phyloP scores from a whole-genome alignment of 495 filamentous ascomycete genomes.

The Podospora anserina region DNA sequence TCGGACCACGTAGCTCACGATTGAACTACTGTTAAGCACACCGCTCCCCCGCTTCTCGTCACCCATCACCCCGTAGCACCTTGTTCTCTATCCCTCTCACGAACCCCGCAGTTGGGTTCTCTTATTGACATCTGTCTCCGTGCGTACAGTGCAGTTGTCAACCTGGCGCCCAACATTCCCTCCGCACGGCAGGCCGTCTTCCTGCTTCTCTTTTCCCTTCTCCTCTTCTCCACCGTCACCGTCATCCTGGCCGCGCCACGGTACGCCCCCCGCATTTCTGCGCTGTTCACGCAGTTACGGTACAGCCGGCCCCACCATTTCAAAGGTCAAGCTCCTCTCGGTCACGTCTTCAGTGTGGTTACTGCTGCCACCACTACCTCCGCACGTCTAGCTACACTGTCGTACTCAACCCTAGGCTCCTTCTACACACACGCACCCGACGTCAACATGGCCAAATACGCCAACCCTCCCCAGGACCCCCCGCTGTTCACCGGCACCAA shows the following conservation, averaged over 20 bases:
- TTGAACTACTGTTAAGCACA: neutral
- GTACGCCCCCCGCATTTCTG: constrained; percentile 59
- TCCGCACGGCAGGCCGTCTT: constrained; percentile 41
- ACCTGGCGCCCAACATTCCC: constrained; percentile 43
- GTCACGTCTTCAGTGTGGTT: constrained; percentile 28
- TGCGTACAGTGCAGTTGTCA: constrained; percentile 17
- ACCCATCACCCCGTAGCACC: neutral
- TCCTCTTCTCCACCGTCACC: constrained; percentile 59
- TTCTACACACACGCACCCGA: constrained; percentile 24
- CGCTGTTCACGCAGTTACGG: constrained; percentile 56
- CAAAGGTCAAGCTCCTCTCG: constrained; percentile 18
- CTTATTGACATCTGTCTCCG: neutral
- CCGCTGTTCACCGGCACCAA: constrained; percentile 83
- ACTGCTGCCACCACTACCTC: constrained; percentile 11
- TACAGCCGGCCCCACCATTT: constrained; percentile 23
- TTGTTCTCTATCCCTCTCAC: neutral
- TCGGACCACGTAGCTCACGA: neutral
- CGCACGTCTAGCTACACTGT: constrained; percentile 19
- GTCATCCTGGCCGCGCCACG: constrained; percentile 78
- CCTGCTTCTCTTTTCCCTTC: constrained; percentile 51
- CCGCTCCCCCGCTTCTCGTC: neutral
- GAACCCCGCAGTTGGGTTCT: constrained; percentile 7
- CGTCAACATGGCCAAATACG: constrained; percentile 46
- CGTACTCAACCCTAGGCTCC: constrained; percentile 19
- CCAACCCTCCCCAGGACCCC: constrained; percentile 77